These are phyloP conservation scores for Leccinellum rugosiceps DNA, from an alignment of 768 basidiomycete genomes.

Conservation along the genomic window DNA sequence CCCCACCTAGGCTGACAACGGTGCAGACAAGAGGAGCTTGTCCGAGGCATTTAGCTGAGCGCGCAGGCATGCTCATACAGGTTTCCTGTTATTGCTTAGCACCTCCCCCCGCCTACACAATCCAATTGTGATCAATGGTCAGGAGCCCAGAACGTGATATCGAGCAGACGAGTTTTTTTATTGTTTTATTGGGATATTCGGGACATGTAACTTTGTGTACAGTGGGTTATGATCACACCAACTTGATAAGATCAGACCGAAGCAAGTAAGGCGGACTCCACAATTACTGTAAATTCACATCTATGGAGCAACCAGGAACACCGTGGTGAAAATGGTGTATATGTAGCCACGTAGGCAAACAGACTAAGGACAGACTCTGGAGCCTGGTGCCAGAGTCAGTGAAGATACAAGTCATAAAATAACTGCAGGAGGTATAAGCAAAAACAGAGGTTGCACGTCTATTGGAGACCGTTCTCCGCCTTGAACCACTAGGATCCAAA, in stretches of 20 bases:
- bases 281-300: not conserved
- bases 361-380: not conserved
- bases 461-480: conserved; percentile 28
- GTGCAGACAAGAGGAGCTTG: conserved; percentile 1
- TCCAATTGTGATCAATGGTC: not conserved
- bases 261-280: not conserved
- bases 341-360: not conserved
- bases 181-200: not conserved
- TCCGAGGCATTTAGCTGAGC: not conserved
- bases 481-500: conserved; percentile 25
- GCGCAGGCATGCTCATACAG: not conserved
- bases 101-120: not conserved
- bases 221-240: not conserved
- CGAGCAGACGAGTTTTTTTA: not conserved
- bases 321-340: not conserved
- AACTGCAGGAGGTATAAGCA: not conserved
- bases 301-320: no score
- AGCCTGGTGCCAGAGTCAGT: not conserved
- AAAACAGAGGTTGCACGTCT: not conserved
- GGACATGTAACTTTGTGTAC: not conserved
- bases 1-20: not conserved
- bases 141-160: not conserved
- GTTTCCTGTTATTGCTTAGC: not conserved
- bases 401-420: not conserved
- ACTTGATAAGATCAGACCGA: not conserved